Evolutionary conservation across 2,329 filamentous ascomycete genomes (phyloP).

Genomic region (Xylaria sp.): DNA sequence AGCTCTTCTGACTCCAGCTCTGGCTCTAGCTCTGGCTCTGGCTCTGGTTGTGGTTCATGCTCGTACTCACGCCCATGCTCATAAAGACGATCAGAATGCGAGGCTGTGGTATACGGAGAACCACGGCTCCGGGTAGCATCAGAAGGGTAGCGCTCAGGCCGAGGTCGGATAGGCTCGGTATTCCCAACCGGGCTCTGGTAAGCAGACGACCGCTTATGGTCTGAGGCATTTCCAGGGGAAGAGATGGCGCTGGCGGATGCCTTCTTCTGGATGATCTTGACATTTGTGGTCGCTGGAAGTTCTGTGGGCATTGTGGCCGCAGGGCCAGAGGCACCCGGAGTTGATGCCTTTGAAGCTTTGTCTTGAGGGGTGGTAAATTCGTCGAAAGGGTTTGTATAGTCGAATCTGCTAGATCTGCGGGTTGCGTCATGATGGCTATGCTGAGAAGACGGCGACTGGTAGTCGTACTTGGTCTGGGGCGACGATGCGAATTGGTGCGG

Average conservation of each 20-base stretch:
- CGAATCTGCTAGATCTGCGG: constrained; percentile 41
- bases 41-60: neutral
- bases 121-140: constrained; percentile 30
- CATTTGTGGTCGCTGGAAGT: constrained; percentile 43
- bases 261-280: constrained; percentile 62
- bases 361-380: constrained; percentile 51
- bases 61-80: constrained; percentile 30
- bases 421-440: constrained; percentile 35
- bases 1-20: neutral
- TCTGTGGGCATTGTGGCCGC: constrained; percentile 37
- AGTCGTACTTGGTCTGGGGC: constrained; percentile 37
- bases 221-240: constrained; percentile 37
- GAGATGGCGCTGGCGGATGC: constrained; percentile 43
- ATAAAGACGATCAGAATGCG: constrained; percentile 20
- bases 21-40: constrained; percentile 21
- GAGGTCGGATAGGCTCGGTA: constrained; percentile 48
- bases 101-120: constrained; percentile 17
- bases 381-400: constrained; percentile 49
- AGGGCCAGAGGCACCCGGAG: constrained; percentile 37
- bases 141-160: constrained; percentile 39
- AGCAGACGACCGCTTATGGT: constrained; percentile 34
- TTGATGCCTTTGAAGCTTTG: constrained; percentile 49
- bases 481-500: constrained; percentile 37
- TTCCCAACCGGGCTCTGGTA: constrained; percentile 52
- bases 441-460: constrained; percentile 38